Evolutionary conservation across 345 rosid genomes (phyloP).

Genomic region (Lenwebbia sp.): DNA sequence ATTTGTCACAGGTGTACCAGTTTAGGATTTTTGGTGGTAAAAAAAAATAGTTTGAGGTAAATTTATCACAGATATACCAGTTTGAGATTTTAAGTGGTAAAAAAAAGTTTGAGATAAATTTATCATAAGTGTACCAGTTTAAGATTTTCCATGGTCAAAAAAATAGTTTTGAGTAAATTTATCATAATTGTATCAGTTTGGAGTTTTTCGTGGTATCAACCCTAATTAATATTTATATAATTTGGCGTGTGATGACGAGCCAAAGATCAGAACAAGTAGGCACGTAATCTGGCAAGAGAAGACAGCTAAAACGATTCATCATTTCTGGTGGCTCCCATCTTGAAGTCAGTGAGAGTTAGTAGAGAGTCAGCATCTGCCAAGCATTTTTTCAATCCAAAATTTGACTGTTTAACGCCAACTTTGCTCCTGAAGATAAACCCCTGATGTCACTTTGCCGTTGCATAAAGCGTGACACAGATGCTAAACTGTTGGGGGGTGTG

Average conservation of each 20-base stretch:
- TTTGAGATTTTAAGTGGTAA: no score
- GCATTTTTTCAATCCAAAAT: not conserved
- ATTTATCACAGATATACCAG: no score
- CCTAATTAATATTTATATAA: not conserved
- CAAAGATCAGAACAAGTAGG: not conserved
- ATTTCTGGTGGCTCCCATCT: not conserved
- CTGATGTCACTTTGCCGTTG: not conserved
- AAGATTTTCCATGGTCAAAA: no score
- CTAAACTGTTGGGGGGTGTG: not conserved
- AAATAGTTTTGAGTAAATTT: no score
- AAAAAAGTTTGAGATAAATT: no score
- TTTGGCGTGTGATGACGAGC: not conserved
- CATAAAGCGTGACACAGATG: not conserved
- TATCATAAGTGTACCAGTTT: no score
- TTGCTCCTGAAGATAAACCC: not conserved
- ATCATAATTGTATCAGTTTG: no score
- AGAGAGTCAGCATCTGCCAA: not conserved
- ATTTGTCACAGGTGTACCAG: no score
- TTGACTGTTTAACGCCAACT: not conserved
- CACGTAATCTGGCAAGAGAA: not conserved
- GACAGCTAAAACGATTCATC: not conserved
- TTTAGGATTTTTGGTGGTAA: no score
- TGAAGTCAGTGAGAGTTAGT: not conserved
- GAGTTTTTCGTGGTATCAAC: no score
- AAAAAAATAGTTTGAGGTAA: no score